Base-by-base conservation (phyloP, 169 alveolate genomes). In the Plasmodium malariae region DNA sequence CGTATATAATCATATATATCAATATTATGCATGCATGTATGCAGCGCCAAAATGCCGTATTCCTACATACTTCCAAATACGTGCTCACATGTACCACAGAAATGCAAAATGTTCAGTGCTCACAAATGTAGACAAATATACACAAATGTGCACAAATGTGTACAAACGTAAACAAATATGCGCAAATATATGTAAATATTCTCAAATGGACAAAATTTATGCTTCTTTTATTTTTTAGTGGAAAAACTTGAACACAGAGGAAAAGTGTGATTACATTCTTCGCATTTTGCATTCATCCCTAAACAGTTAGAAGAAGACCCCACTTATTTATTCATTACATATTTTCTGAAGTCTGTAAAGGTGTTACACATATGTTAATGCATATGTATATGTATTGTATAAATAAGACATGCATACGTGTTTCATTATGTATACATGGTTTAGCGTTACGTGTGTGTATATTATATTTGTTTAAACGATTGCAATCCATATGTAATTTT, bases 201-300 rank as follows among this genome's bases (percentile, higher is more conserved):
- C 43, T n/a, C n/a, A n/a, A n/a, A n/a, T n/a, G n/a, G n/a, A n/a
- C n/a, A n/a, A n/a, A n/a, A n/a, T n/a, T n/a, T n/a, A n/a, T n/a
- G 49, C n/a, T 55, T 55, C 55, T 62, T 63, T 63, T 63, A 65
- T 51, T 80, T 45, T 63, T 32, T 21, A 86, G 92, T 86, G 92
- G 92, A 86, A 86, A 43, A 45, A 60, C 30, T 60, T 86, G 45
- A 86, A 48, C 40, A 32, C 37, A 24, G 87, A 86, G 30, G 92
- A 71, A 86, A 86, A 86, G 43, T 86, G 92, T 45, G 87, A 86
- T 34, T 86, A 86, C 17, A 63, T 86, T 37, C 26, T 86, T 36
- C 86, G 87, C 4, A 43, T 72, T 57, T 24, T 86, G 30, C 74
- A 86, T 86, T n/a, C 92, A 43, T 54, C 92, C 4, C 5, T 71